phyloP scores from a whole-genome alignment of 169 alveolate species.

The Plasmodium fragile region DNA sequence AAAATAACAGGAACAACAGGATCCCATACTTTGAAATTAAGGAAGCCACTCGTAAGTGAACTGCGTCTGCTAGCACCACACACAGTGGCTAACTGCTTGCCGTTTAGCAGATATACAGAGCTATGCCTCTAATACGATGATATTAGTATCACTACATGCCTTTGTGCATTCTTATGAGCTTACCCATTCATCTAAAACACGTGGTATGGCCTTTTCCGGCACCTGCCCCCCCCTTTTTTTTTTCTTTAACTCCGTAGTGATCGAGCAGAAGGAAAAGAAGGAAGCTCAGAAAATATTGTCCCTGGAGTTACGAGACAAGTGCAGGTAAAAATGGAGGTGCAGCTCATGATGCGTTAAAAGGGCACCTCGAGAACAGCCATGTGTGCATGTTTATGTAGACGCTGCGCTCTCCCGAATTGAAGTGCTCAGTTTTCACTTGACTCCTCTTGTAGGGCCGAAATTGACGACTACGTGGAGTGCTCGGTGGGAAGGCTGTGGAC shows the following conservation, averaged over 20 bases:
- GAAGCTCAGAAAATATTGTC: constrained; percentile 74
- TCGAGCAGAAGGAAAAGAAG: constrained; percentile 72
- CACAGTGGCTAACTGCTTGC: neutral
- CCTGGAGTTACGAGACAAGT: constrained; percentile 63
- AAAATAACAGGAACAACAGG: constrained; percentile 72
- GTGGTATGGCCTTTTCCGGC: neutral
- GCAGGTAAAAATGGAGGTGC: constrained; percentile 35
- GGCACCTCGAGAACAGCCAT: neutral
- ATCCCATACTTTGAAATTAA: constrained; percentile 71
- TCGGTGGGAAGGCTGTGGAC: constrained; percentile 73
- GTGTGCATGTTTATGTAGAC: neutral
- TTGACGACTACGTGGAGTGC: constrained; percentile 75
- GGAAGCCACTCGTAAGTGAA: constrained; percentile 52
- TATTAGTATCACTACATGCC: neutral
- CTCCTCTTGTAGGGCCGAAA: constrained; percentile 46
- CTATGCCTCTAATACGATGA: neutral
- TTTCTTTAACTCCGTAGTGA: constrained; percentile 7
- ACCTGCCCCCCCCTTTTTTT: neutral
- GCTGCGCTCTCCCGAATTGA: neutral
- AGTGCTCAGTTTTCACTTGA: neutral
- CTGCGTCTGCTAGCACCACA: neutral
- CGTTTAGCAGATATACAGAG: neutral
- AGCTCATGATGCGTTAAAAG: neutral
- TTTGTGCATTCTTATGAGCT: neutral
- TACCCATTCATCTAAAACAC: neutral